Conservation (phyloP, 108 stramenopile genomes). For the Mediolabrus comicus region DNA sequence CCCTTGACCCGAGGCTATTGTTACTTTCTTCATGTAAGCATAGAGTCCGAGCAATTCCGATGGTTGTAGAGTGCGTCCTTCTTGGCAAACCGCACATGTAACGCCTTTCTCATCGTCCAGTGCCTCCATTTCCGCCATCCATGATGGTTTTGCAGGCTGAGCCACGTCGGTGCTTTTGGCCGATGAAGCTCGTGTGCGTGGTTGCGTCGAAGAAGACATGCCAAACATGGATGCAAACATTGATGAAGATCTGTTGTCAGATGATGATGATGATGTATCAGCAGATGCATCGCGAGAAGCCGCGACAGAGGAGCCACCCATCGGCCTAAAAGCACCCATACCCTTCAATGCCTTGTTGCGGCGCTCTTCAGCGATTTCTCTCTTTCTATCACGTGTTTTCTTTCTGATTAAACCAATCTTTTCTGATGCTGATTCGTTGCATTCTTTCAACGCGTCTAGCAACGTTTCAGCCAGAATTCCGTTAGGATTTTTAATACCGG, state of each 20-base stretch:
- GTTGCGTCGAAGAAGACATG: conserved; percentile 3
- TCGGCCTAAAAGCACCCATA: conserved; percentile 54
- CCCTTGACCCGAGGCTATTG: conserved; percentile 54
- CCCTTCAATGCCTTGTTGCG: conserved; percentile 64
- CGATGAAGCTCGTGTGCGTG: conserved; percentile 15
- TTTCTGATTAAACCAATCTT: conserved; percentile 46
- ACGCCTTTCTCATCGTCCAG: conserved; percentile 81
- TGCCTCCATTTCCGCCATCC: conserved; percentile 86
- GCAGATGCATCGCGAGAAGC: background rate
- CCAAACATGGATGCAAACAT: conserved; percentile 51
- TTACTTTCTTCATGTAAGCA: conserved; percentile 79
- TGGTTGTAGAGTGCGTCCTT: conserved; percentile 78
- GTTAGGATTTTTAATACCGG: conserved; percentile 51
- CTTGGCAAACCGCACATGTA: conserved; percentile 83
- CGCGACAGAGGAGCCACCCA: conserved; percentile 23
- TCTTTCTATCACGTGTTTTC: conserved; percentile 75
- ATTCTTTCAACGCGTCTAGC: conserved; percentile 65
- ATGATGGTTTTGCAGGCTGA: conserved; percentile 51
- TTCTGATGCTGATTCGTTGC: conserved; percentile 36
- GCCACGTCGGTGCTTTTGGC: background rate
- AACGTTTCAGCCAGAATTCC: conserved; percentile 83
- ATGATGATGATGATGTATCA: conserved; percentile 4
- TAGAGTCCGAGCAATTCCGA: conserved; percentile 81
- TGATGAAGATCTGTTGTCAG: conserved; percentile 28
- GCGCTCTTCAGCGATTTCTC: conserved; percentile 76